Conservation (phyloP, 495 filamentous ascomycete genomes). For the Hypoxylon rickii region DNA sequence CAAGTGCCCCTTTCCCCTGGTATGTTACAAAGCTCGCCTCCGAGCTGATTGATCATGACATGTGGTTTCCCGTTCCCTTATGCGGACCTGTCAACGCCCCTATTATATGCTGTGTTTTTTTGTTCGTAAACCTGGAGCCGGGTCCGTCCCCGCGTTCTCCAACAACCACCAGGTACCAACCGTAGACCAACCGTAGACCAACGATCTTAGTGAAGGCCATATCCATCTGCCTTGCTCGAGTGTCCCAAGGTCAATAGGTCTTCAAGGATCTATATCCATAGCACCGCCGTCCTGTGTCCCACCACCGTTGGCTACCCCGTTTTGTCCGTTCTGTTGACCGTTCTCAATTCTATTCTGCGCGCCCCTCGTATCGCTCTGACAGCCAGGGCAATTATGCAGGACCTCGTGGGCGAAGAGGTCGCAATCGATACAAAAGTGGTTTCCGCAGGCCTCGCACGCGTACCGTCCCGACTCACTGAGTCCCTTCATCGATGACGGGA, state of each 20-base stretch:
- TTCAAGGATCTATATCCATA: conserved; percentile 47
- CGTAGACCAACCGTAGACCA: too few species aligned
- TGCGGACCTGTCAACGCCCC: conserved; percentile 12
- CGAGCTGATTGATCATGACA: too few species aligned
- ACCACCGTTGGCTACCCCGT: conserved; percentile 23
- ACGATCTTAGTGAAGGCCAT: too few species aligned
- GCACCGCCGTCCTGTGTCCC: conserved; percentile 23
- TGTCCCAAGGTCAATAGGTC: background rate
- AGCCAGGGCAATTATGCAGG: conserved; percentile 94
- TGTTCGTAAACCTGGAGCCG: conserved; percentile 2
- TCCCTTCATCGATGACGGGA: conserved; percentile 57
- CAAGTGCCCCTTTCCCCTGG: too few species aligned
- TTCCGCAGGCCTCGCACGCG: conserved; percentile 78
- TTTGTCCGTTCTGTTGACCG: conserved; percentile 2
- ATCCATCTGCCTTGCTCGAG: background rate
- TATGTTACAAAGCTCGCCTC: too few species aligned
- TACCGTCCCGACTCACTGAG: conserved; percentile 88
- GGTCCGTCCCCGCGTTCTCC: conserved; percentile 1
- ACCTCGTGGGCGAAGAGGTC: conserved; percentile 93
- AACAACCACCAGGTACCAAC: too few species aligned
- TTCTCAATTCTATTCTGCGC: conserved; percentile 1
- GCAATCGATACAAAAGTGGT: conserved; percentile 97
- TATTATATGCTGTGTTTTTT: conserved; percentile 9
- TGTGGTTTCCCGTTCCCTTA: conserved; percentile 18
- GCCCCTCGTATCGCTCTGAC: conserved; percentile 65